Base-by-base conservation (phyloP, 2,329 filamentous ascomycete genomes). In the Lojkania enalia region DNA sequence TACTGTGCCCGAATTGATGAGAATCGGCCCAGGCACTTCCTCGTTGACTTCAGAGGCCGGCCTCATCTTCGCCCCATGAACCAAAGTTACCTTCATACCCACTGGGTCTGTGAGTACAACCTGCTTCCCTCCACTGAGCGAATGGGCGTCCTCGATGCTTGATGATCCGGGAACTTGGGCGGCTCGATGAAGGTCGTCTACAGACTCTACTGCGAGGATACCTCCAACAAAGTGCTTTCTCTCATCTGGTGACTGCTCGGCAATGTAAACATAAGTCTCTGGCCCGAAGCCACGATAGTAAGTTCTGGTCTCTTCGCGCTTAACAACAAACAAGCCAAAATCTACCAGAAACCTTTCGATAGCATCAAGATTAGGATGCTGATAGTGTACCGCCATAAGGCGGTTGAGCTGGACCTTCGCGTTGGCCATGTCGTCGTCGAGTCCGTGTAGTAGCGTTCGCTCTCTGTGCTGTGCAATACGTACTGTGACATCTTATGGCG, bases 181-280 rank as follows among this genome's bases (percentile, higher is more conserved):
- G 25, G 25, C 25, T n/a, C 25, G 25, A 27, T 27, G 21, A 40
- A 40, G 37, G 21, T 40, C 37, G 5, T 40, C 37, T 37, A 33
- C 23, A 27, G 31, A 43, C 31, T 29, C 33, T 37, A 43, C 40
- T 27, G 40, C 40, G n/a, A 31, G 29, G 20, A 32, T 38, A 27
- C 35, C 42, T 23, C 42, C 42, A 20, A 44, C 21, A 39, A 44
- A 44, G 35, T 39, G 35, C 16, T 29, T 30, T 21, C 27, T 44
- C 6, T 32, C 35, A 39, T 39, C 33, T 23, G 42, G 42, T 21
- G 42, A 44, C 42, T 44, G 21, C 27, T 44, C 42, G 25, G 42
- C 42, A 23, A 44, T 32, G 35, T 39, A 44, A 27, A 44, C 16
- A 23, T 44, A 44, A 21, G 35, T 20, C 33, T 44, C 35, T 20